phyloP scores from a whole-genome alignment of 225 moss, liverwort and hornwort species.

The Sphagnum tenellum region DNA sequence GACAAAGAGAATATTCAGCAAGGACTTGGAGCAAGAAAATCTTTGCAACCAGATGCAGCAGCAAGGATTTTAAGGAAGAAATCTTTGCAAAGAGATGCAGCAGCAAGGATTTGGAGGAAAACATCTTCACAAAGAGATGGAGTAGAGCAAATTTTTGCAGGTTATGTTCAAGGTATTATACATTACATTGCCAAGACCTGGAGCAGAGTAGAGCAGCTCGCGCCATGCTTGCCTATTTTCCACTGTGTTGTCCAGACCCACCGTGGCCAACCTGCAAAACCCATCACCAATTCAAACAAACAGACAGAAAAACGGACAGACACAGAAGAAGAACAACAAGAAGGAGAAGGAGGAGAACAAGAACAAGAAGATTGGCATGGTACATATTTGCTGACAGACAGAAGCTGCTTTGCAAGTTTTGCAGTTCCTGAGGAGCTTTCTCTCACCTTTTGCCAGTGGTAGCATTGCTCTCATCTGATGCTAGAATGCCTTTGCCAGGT shows the following conservation, averaged over 20 bases:
- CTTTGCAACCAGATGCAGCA: too few relatives aligned
- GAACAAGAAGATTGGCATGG: too few relatives aligned
- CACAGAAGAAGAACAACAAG: not conserved
- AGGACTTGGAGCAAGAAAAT: too few relatives aligned
- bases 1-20: too few relatives aligned
- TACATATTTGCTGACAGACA: not conserved
- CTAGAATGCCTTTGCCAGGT: conserved; percentile 87
- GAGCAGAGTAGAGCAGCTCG: conserved; percentile 91
- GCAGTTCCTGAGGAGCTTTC: not conserved
- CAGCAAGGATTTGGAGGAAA: too few relatives aligned
- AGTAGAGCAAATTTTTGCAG: too few relatives aligned
- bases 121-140: too few relatives aligned
- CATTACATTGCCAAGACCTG: conserved; percentile 83
- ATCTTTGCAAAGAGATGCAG: too few relatives aligned
- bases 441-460: conserved; percentile 90
- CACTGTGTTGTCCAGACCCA: conserved; percentile 83
- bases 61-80: too few relatives aligned
- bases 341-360: not conserved
- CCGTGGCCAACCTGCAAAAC: conserved; percentile 74
- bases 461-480: conserved; percentile 97
- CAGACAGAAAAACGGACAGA: not conserved
- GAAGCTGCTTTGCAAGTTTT: not conserved
- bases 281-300: not conserved
- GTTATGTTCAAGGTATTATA: too few relatives aligned
- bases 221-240: conserved; percentile 96